A percentile compares a stretch with the other conserved stretches of the same genome.
phyloP scores from a whole-genome alignment of 371 early-diverging fungal species.

The Lichtheimia ramosa region DNA sequence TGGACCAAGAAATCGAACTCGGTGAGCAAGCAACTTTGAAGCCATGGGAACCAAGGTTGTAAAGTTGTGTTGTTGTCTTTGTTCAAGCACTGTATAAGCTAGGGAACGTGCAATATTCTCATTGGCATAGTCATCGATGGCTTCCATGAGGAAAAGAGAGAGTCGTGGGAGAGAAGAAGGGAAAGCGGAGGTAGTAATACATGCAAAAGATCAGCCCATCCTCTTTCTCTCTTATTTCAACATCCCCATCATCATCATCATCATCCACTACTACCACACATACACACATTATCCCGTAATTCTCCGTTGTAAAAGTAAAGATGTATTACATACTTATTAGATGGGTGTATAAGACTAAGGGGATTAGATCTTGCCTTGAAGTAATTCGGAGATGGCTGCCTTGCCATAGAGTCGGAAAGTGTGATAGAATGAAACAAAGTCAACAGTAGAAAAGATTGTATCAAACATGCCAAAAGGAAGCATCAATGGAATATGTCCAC shows the following conservation, averaged over 20 bases:
- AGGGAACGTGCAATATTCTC: conserved; percentile 50
- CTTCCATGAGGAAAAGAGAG: conserved; percentile 32
- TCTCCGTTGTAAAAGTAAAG: too few relatives aligned
- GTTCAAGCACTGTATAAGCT: conserved; percentile 40
- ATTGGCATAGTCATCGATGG: conserved; percentile 52
- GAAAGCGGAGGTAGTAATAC: background rate
- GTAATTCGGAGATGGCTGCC: conserved; percentile 28
- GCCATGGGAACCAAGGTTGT: conserved; percentile 31
- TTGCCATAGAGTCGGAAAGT: conserved; percentile 39
- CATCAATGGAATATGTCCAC: conserved; percentile 57
- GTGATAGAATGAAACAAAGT: conserved; percentile 31
- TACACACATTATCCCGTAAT: too few relatives aligned
- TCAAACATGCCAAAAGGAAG: conserved; percentile 55
- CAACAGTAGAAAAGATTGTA: conserved; percentile 50
- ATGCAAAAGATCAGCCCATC: background rate
- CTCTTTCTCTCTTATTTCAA: too few relatives aligned
- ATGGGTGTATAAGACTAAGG: too few relatives aligned
- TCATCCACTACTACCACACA: too few relatives aligned
- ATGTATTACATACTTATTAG: too few relatives aligned
- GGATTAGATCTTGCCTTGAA: conserved; percentile 50
- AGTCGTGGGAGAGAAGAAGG: background rate
- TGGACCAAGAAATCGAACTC: conserved; percentile 29
- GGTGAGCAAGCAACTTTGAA: conserved; percentile 34
- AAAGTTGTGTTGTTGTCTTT: conserved; percentile 34
- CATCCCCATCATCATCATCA: too few relatives aligned